These are phyloP conservation scores for Dissophora globulifera DNA, from an alignment of 192 early-diverging fungal genomes.

Conservation along the genomic window DNA sequence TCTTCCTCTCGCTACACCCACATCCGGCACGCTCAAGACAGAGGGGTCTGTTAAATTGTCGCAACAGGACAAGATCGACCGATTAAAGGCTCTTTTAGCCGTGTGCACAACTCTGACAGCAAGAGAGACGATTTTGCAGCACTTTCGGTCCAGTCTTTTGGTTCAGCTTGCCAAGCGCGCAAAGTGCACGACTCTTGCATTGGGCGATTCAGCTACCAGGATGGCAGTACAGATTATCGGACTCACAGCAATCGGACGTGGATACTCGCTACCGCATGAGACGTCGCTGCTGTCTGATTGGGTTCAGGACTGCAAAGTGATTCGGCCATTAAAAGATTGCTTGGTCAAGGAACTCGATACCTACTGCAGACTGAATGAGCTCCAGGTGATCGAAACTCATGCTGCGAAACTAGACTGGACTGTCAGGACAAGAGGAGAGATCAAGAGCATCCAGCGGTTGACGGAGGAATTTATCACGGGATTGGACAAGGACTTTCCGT, in stretches of 20 bases:
- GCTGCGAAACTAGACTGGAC: slow-evolving; percentile 27
- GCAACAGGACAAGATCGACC: slow-evolving; percentile 44
- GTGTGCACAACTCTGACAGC: slow-evolving; percentile 69
- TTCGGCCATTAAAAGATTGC: slow-evolving; percentile 87
- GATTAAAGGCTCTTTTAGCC: slow-evolving; percentile 62
- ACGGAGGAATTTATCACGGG: slow-evolving; percentile 84
- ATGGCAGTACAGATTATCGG: slow-evolving; percentile 82
- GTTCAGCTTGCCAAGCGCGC: slow-evolving; percentile 60
- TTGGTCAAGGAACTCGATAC: slow-evolving; percentile 81
- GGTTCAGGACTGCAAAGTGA: slow-evolving; percentile 63
- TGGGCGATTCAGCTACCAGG: slow-evolving; percentile 85
- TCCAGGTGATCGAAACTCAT: slow-evolving; percentile 29
- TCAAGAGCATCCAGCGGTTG: slow-evolving; percentile 64
- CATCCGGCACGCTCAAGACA: not conserved
- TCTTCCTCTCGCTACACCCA: slow-evolving; percentile 1
- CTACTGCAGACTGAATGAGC: slow-evolving; percentile 64
- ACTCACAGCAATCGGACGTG: slow-evolving; percentile 84
- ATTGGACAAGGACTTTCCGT: slow-evolving; percentile 84
- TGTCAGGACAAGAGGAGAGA: slow-evolving; percentile 36
- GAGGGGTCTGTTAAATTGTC: slow-evolving; percentile 6
- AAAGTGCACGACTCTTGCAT: slow-evolving; percentile 68
- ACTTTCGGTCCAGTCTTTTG: slow-evolving; percentile 70
- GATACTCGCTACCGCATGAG: slow-evolving; percentile 84
- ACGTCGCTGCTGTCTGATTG: slow-evolving; percentile 68
- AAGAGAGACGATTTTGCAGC: slow-evolving; percentile 76